Conservation (phyloP, 257 asterid species). For the Coffea eugenioides region DNA sequence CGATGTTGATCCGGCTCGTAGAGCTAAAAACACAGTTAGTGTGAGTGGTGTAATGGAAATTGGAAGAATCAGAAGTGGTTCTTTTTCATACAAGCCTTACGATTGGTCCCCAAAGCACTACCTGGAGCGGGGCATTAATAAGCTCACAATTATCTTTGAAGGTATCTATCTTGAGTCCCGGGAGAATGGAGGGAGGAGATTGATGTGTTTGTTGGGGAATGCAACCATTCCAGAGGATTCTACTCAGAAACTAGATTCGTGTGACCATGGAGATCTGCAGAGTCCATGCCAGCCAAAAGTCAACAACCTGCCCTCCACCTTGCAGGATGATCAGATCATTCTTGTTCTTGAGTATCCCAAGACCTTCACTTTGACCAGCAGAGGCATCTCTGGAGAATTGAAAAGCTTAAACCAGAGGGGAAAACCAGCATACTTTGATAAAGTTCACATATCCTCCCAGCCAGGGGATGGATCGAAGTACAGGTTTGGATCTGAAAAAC, state of each 20-base stretch:
- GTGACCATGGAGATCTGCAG: conserved; percentile 8
- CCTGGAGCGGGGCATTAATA: not conserved
- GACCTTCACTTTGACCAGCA: conserved; percentile 15
- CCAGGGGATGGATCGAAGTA: conserved; percentile 5
- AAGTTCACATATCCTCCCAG: conserved; percentile 17
- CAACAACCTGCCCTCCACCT: conserved; percentile 1
- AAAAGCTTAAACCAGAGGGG: conserved; percentile 2
- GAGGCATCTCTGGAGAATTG: conserved; percentile 17
- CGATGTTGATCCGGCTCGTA: conserved; percentile 21
- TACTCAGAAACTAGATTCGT: not conserved
- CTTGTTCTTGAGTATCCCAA: conserved; percentile 16
- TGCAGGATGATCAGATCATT: conserved; percentile 17
- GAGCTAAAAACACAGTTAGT: conserved; percentile 18
- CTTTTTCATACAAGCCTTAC: not conserved
- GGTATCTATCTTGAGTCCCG: conserved; percentile 14
- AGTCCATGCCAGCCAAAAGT: not conserved
- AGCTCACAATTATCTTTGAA: conserved; percentile 12
- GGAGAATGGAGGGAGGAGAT: conserved; percentile 13
- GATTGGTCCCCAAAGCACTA: not conserved
- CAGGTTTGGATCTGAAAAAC: conserved; percentile 20
- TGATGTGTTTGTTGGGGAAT: conserved; percentile 21
- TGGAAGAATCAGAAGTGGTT: not conserved
- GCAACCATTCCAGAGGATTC: conserved; percentile 1
- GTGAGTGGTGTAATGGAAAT: conserved; percentile 19
- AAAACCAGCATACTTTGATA: conserved; percentile 11